Evolutionary conservation across 768 basidiomycete genomes (phyloP).

Genomic region (Holtermanniella nyarrowii): DNA sequence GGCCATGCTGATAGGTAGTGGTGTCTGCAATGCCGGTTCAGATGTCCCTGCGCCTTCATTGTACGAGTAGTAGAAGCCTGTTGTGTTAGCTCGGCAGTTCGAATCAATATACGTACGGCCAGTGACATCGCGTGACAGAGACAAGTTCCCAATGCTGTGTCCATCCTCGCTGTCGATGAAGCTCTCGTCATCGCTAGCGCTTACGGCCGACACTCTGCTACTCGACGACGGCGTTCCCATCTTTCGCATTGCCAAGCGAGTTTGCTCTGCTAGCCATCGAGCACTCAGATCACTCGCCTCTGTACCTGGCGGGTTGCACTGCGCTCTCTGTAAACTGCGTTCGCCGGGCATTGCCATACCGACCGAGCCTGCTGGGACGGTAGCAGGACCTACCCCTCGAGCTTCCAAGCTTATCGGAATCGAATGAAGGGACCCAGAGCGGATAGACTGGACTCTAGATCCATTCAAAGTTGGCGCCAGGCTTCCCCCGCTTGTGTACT

Average conservation of each 20-base stretch:
- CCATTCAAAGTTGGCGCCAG: too few relatives aligned
- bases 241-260: constrained; percentile 53
- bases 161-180: constrained; percentile 14
- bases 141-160: constrained; percentile 24
- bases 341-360: too few relatives aligned
- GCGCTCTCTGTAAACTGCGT: constrained; percentile 18
- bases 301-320: too few relatives aligned
- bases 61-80: constrained; percentile 40
- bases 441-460: too few relatives aligned
- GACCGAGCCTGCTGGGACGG: too few relatives aligned
- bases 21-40: constrained; percentile 5
- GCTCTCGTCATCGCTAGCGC: constrained; percentile 22
- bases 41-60: neutral
- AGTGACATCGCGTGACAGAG: constrained; percentile 23
- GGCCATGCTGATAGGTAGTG: constrained; percentile 4
- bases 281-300: constrained; percentile 60
- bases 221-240: constrained; percentile 37
- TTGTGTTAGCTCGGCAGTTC: neutral
- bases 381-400: too few relatives aligned
- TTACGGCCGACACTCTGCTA: neutral
- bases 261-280: constrained; percentile 77
- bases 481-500: too few relatives aligned
- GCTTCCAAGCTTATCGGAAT: too few relatives aligned
- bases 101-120: constrained; percentile 29
- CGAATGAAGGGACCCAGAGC: too few relatives aligned